Evolutionary conservation across 208 protist genomes (phyloP).

Genomic region (Leishmania tarentolae): DNA sequence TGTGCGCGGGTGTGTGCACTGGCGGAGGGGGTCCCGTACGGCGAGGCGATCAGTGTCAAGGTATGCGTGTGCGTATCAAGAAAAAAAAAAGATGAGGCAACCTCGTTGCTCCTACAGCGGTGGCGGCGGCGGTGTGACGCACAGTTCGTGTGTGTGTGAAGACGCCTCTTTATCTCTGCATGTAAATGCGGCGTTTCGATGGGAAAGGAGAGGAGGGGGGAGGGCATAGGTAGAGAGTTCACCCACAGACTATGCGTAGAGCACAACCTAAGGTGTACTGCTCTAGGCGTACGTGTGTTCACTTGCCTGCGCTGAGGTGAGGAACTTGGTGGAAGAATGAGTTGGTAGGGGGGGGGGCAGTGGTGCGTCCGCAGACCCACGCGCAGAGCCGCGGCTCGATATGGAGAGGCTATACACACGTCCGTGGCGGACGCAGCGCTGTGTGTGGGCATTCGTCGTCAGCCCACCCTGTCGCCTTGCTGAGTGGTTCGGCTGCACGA

Average conservation of each 20-base stretch:
- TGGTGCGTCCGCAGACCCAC: not conserved
- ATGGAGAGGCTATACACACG: not conserved
- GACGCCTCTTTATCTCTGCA: not conserved
- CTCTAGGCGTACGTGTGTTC: not conserved
- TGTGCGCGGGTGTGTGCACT: not conserved
- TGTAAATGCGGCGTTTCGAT: not conserved
- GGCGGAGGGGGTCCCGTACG: too few relatives aligned
- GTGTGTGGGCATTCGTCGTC: not conserved
- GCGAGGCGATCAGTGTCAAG: not conserved
- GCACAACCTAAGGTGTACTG: not conserved
- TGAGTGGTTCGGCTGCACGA: not conserved
- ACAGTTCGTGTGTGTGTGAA: not conserved
- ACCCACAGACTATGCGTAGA: not conserved
- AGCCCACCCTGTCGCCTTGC: not conserved
- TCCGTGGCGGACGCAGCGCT: not conserved
- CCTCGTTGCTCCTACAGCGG: too few relatives aligned
- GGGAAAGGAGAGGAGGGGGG: not conserved
- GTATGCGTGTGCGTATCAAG: not conserved
- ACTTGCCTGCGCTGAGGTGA: not conserved
- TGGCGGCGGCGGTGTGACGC: not conserved
- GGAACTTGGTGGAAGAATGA: not conserved
- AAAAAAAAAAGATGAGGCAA: too few relatives aligned
- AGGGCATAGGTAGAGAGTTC: not conserved
- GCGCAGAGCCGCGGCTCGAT: not conserved
- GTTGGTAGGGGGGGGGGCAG: not conserved